These are phyloP conservation scores for Lactarius indigo DNA, from an alignment of 768 basidiomycete genomes.

Conservation along the genomic window DNA sequence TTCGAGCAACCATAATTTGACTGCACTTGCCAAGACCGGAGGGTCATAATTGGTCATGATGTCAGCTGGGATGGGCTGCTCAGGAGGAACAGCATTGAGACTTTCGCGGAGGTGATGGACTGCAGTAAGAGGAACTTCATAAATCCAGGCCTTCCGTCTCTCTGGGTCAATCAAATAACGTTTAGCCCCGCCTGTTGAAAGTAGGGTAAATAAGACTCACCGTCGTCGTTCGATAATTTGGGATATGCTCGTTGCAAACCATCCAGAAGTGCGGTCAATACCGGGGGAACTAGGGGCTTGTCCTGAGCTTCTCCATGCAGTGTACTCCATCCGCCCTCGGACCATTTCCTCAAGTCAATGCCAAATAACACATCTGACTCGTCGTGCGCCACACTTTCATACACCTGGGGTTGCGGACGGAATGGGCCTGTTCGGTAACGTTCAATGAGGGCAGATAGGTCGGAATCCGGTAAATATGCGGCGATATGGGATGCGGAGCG, in stretches of 20 bases:
- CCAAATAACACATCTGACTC: slow-evolving; percentile 88
- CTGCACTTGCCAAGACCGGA: slow-evolving; percentile 77
- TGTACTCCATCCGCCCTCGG: slow-evolving; percentile 73
- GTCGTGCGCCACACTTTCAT: slow-evolving; percentile 80
- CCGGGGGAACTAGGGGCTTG: slow-evolving; percentile 66
- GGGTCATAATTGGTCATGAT: slow-evolving; percentile 75
- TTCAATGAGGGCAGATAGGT: slow-evolving; percentile 83
- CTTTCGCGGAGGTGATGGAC: slow-evolving; percentile 84
- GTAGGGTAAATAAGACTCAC: slow-evolving; percentile 38
- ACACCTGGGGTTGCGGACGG: slow-evolving; percentile 79
- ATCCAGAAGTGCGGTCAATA: slow-evolving; percentile 62
- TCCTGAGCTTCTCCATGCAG: slow-evolving; percentile 51
- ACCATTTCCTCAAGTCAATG: slow-evolving; percentile 88
- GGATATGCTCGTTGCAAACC: slow-evolving; percentile 63
- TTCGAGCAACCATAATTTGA: slow-evolving; percentile 92
- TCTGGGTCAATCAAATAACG: slow-evolving; percentile 43
- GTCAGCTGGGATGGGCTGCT: slow-evolving; percentile 45
- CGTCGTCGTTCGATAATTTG: slow-evolving; percentile 56
- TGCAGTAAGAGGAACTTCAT: slow-evolving; percentile 81
- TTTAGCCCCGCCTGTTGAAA: neutral
- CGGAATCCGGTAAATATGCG: slow-evolving; percentile 84
- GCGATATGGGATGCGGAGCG: slow-evolving; percentile 73
- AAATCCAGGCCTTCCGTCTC: slow-evolving; percentile 90
- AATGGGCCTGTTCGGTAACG: slow-evolving; percentile 93
- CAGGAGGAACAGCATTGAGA: slow-evolving; percentile 68